A percentile compares a stretch with the other conserved stretches of the same genome.
Conservation (phyloP, 1,139 yeast genomes). For the Lizanozyma gosingica region DNA sequence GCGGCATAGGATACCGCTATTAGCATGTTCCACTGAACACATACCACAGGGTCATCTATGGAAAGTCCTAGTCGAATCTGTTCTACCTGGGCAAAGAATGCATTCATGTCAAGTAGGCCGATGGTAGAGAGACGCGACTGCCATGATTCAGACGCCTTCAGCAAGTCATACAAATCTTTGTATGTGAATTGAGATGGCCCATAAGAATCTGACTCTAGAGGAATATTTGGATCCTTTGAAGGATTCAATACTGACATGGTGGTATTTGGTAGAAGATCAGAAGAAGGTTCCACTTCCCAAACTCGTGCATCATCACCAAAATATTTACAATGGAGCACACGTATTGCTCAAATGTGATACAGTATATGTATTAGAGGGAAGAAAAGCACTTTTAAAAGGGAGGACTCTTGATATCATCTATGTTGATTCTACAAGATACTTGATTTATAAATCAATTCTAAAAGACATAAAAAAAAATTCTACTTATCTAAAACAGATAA, state of each 20-base stretch:
- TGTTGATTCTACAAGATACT: no score
- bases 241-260: neutral
- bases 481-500: neutral
- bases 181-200: slow-evolving; percentile 26
- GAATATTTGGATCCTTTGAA: neutral
- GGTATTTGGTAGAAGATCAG: no score
- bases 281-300: no score
- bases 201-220: neutral
- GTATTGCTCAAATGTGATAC: no score
- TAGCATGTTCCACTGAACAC: slow-evolving; percentile 85
- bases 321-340: no score
- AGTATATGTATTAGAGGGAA: no score
- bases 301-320: no score
- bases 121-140: slow-evolving; percentile 69
- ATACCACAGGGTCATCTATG: slow-evolving; percentile 74
- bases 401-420: no score
- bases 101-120: slow-evolving; percentile 85
- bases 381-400: no score
- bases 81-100: slow-evolving; percentile 93
- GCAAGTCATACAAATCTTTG: slow-evolving; percentile 40
- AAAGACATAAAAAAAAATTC: no score
- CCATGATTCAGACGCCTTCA: slow-evolving; percentile 37
- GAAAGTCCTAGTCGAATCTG: slow-evolving; percentile 62
- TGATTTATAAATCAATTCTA: no score
- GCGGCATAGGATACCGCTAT: slow-evolving; percentile 93